Percentiles rank a stretch among this genome's conserved stretches.
Conservation (phyloP, 495 filamentous ascomycete genomes). For the Aspergillus haitiensis region DNA sequence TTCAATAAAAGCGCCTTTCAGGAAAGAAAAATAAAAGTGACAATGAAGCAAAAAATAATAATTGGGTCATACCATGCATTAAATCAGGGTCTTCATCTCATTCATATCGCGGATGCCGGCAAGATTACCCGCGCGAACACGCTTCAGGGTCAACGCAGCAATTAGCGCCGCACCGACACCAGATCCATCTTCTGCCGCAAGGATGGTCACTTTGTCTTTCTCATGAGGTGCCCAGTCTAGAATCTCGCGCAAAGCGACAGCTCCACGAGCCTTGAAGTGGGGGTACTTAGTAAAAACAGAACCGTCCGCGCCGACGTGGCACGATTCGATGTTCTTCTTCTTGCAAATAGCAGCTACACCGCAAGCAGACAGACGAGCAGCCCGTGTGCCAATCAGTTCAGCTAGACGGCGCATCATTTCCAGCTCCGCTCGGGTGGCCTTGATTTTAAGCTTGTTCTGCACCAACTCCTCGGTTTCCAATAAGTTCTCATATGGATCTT, state of each 20-base stretch:
- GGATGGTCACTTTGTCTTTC: conserved; percentile 80
- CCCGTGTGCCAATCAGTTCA: conserved; percentile 91
- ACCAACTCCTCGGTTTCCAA: conserved; percentile 82
- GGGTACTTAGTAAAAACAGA: conserved; percentile 99
- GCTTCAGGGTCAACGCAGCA: conserved; percentile 87
- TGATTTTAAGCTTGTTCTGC: conserved; percentile 67
- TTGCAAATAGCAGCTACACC: conserved; percentile 93
- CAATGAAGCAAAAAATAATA: background rate
- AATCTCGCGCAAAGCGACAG: conserved; percentile 86
- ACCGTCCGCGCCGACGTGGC: conserved; percentile 94
- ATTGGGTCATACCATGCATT: conserved; percentile 21
- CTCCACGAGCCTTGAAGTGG: conserved; percentile 90
- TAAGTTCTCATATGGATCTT: conserved; percentile 93
- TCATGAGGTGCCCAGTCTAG: conserved; percentile 81
- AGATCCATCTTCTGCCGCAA: conserved; percentile 88
- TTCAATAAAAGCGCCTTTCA: background rate
- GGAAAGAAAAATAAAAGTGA: background rate
- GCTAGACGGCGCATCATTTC: conserved; percentile 85
- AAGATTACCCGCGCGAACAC: conserved; percentile 73
- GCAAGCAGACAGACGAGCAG: conserved; percentile 87
- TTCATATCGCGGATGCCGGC: conserved; percentile 76
- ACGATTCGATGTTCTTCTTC: conserved; percentile 84
- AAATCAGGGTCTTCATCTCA: conserved; percentile 43
- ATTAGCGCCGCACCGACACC: conserved; percentile 97
- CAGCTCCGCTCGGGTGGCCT: conserved; percentile 68